Conservation (phyloP, 176 grass and related monocot genomes). For the Zea luxurians region DNA sequence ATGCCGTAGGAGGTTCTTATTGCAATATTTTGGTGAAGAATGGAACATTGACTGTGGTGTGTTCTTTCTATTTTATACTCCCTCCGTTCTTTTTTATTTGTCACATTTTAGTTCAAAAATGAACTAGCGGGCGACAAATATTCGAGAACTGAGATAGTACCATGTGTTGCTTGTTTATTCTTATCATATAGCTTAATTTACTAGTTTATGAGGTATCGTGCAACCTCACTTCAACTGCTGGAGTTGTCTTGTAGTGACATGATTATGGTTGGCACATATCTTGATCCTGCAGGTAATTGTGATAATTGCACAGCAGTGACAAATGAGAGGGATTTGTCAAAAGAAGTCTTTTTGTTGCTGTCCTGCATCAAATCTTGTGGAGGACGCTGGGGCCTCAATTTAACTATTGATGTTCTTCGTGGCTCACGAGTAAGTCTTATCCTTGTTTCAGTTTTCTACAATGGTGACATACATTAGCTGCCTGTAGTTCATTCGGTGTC, state of each 20-base stretch:
- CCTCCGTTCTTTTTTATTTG: too few species aligned
- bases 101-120: too few species aligned
- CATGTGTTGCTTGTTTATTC: constrained; percentile 17
- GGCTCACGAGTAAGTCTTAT: constrained; percentile 71
- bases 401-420: constrained; percentile 87
- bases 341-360: constrained; percentile 80
- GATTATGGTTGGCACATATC: constrained; percentile 18
- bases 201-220: constrained; percentile 23
- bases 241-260: constrained; percentile 22
- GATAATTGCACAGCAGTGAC: constrained; percentile 69
- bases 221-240: constrained; percentile 9
- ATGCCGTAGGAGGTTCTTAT: constrained; percentile 75
- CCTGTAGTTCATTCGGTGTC: constrained; percentile 20
- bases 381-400: constrained; percentile 80
- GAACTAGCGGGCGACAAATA: too few species aligned
- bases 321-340: constrained; percentile 80
- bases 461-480: constrained; percentile 5
- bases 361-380: constrained; percentile 91
- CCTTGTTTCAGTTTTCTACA: constrained; percentile 9
- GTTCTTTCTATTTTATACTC: constrained; percentile 4
- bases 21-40: constrained; percentile 90
- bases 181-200: constrained; percentile 10
- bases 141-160: not conserved
- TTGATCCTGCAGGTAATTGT: constrained; percentile 72
- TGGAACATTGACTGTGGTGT: constrained; percentile 60